A percentile compares a stretch with the other conserved stretches of the same genome.
These are phyloP conservation scores for Puccinia hordei DNA, from an alignment of 1,284 basidiomycete genomes.

Conservation along the genomic window DNA sequence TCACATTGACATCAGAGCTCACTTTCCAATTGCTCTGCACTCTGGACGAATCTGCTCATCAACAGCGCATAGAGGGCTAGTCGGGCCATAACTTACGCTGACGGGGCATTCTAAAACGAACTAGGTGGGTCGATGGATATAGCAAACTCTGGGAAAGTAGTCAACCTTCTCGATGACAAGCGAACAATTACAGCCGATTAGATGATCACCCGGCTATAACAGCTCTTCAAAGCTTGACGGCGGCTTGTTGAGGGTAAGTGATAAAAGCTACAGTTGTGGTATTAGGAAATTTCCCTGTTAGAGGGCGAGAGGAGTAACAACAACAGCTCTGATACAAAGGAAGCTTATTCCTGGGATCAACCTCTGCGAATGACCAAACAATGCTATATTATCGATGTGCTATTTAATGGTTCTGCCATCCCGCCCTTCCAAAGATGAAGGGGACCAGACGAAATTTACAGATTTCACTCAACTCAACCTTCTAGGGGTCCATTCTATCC, in stretches of 20 bases:
- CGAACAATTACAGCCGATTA: not conserved
- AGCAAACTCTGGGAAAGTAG: not conserved
- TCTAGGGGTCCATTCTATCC: conserved; percentile 14
- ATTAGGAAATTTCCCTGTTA: too few species aligned
- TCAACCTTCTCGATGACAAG: not conserved
- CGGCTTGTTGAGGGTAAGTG: too few species aligned
- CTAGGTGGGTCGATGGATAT: not conserved
- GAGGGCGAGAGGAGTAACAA: conserved; percentile 12
- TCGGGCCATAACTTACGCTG: conserved; percentile 24
- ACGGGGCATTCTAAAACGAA: conserved; percentile 12
- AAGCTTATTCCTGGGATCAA: not conserved
- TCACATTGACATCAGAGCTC: not conserved
- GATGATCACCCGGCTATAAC: not conserved
- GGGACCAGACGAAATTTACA: conserved; percentile 13
- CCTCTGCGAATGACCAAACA: conserved; percentile 11
- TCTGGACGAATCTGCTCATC: not conserved
- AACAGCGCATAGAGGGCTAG: not conserved
- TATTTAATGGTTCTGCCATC: conserved; percentile 19
- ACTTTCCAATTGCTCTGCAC: not conserved
- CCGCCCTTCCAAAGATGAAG: not conserved
- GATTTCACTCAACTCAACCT: conserved; percentile 15
- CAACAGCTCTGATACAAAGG: not conserved
- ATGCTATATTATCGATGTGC: not conserved
- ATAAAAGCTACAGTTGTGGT: too few species aligned
- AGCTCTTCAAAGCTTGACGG: too few species aligned